phyloP scores from a whole-genome alignment of 768 basidiomycete genomes.

The Hypholoma fasciculare region DNA sequence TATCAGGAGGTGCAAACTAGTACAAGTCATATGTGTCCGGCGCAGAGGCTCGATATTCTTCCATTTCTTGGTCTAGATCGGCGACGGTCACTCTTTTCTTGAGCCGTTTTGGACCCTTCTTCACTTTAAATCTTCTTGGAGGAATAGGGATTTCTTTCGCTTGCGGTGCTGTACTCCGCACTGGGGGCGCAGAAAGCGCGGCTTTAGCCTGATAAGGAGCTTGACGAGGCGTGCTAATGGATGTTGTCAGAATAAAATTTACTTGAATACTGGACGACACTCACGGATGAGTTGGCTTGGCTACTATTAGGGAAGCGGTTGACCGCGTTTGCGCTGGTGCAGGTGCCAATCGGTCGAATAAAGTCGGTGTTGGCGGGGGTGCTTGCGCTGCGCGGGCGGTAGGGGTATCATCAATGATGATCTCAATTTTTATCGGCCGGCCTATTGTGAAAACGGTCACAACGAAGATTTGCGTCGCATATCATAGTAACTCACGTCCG shows the following conservation, averaged over 20 bases:
- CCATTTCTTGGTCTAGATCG: slow-evolving; percentile 80
- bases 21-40: slow-evolving; percentile 10
- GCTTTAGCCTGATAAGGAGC: not conserved
- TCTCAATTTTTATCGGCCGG: slow-evolving; percentile 65
- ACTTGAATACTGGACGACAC: not conserved
- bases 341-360: slow-evolving; percentile 30
- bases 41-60: slow-evolving; percentile 64
- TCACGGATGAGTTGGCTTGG: slow-evolving; percentile 10
- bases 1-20: not conserved
- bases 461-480: not conserved
- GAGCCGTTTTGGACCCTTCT: slow-evolving; percentile 75
- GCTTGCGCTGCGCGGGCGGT: slow-evolving; percentile 18
- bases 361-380: slow-evolving; percentile 17
- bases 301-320: not conserved
- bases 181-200: not conserved
- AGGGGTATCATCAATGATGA: slow-evolving; percentile 49
- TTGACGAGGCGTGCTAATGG: not conserved
- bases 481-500: slow-evolving; percentile 42
- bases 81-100: slow-evolving; percentile 58
- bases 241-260: not conserved
- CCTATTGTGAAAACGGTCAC: slow-evolving; percentile 35
- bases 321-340: slow-evolving; percentile 1
- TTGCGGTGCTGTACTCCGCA: slow-evolving; percentile 5
- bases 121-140: slow-evolving; percentile 46
- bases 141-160: slow-evolving; percentile 25